phyloP scores from a whole-genome alignment of 129 eudicot species.

The Flaveria sonorensis region DNA sequence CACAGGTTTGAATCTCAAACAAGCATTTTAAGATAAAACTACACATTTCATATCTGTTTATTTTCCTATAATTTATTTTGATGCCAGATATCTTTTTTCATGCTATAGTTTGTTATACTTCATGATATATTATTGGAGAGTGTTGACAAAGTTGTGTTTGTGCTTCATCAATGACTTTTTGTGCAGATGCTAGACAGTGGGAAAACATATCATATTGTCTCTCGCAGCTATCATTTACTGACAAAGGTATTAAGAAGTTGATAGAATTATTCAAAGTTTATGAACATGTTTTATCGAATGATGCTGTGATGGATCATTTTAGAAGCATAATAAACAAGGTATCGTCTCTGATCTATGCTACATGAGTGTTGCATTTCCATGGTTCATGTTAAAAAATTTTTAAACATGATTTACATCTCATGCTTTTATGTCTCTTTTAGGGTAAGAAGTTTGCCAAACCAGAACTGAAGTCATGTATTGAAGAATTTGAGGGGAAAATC shows the following conservation, averaged over 20 bases:
- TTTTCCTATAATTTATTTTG: background rate
- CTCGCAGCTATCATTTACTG: constrained; percentile 88
- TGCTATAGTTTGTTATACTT: background rate
- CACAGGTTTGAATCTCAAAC: constrained; percentile 54
- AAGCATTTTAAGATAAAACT: background rate
- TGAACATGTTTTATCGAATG: constrained; percentile 86
- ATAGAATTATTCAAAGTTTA: constrained; percentile 82
- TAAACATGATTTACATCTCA: constrained; percentile 1
- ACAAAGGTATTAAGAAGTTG: constrained; percentile 85
- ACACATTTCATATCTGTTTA: background rate
- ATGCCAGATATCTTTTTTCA: background rate
- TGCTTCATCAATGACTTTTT: constrained; percentile 23
- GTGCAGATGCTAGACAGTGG: constrained; percentile 84
- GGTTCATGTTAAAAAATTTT: background rate
- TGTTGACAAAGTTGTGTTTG: constrained; percentile 21
- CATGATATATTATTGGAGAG: background rate
- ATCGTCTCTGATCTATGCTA: background rate
- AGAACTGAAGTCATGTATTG: constrained; percentile 72
- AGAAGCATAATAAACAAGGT: constrained; percentile 87
- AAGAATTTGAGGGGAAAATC: constrained; percentile 90
- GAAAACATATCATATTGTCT: constrained; percentile 93
- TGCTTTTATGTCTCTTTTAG: constrained; percentile 38
- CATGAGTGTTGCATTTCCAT: background rate
- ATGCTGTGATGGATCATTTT: constrained; percentile 82
- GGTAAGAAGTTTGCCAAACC: constrained; percentile 95